Evolutionary conservation across 495 filamentous ascomycete genomes (phyloP), one percentile per base, ranked within the genome.

Genomic region (Cercophora sp.): DNA sequence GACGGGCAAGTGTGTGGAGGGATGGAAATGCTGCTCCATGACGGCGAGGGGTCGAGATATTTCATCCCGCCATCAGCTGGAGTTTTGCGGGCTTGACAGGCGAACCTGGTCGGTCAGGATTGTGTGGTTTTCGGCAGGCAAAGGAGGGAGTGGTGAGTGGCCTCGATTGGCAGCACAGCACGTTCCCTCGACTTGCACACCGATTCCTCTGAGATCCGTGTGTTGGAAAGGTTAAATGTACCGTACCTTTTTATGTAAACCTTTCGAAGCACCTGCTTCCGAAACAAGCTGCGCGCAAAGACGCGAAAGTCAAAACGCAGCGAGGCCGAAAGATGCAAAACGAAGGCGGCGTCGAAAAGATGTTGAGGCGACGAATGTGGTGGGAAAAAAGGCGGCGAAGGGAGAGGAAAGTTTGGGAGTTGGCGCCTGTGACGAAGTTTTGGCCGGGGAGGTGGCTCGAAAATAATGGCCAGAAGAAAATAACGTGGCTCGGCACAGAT

Each of bases 401-500:
- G 31, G 50, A 15, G 27, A n/a, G 31, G 48, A 56, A 19, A 26
- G 48, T 5, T 29, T 31, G 27, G 39, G 51, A 32, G 31, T 26
- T 13, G 13, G 46, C 25, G 45, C 36, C 56, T 29, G 47, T 39
- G 50, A 58, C 37, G 31, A 45, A 50, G n/a, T n/a, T n/a, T n/a
- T 22, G 37, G 43, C 24, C 36, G 25, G 56, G 45, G 23, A 19
- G 26, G 52, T 52, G 42, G 48, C 40, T 51, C 23, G 48, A 59
- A 57, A 54, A 53, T 53, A 46, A 57, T 36, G 53, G 35, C 19
- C 32, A 57, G 45, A 48, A 56, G 44, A 62, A 57, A 61, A 59
- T 56, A 62, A 65, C 56, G 54, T 65, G 59, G 62, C 62, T 62
- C 59, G 62, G 58, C 58, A 55, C 34, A 49, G 44, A 31, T 52